Evolutionary conservation across 768 basidiomycete genomes (phyloP).

Genomic region (Boletus vermiculosoides): DNA sequence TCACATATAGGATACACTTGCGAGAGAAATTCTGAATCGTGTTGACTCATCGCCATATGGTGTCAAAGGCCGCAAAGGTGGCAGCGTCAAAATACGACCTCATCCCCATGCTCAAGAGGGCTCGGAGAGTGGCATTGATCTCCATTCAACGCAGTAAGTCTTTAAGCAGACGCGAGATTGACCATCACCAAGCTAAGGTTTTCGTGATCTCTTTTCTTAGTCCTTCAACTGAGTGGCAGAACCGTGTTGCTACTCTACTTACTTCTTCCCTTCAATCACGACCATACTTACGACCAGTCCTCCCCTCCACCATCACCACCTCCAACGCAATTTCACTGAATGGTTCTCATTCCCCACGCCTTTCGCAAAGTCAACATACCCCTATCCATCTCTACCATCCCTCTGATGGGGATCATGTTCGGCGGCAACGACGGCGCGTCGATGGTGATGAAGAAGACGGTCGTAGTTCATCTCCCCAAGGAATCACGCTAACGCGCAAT

Average conservation of each 20-base stretch:
- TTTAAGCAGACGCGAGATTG: not conserved
- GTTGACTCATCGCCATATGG: conserved; percentile 84
- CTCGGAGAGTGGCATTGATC: conserved; percentile 31
- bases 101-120: conserved; percentile 22
- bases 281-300: not conserved
- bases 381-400: conserved; percentile 13
- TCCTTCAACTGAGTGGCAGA: conserved; percentile 85
- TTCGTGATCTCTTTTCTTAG: conserved; percentile 36
- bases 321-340: conserved; percentile 11
- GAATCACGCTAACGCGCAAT: conserved; percentile 4
- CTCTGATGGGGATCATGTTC: conserved; percentile 33
- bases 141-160: conserved; percentile 64
- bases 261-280: conserved; percentile 20
- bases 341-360: conserved; percentile 12
- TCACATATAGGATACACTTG: conserved; percentile 63
- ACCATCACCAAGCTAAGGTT: not conserved
- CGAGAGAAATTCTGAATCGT: conserved; percentile 75
- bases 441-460: conserved; percentile 14
- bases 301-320: not conserved
- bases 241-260: conserved; percentile 45
- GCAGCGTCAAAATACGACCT: conserved; percentile 32
- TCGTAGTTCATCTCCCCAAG: conserved; percentile 9
- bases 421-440: conserved; percentile 53
- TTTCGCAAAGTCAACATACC: conserved; percentile 6
- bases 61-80: conserved; percentile 60